Evolutionary conservation across 1,284 basidiomycete species (phyloP).

Genomic region (Cryptococcus floricola): DNA sequence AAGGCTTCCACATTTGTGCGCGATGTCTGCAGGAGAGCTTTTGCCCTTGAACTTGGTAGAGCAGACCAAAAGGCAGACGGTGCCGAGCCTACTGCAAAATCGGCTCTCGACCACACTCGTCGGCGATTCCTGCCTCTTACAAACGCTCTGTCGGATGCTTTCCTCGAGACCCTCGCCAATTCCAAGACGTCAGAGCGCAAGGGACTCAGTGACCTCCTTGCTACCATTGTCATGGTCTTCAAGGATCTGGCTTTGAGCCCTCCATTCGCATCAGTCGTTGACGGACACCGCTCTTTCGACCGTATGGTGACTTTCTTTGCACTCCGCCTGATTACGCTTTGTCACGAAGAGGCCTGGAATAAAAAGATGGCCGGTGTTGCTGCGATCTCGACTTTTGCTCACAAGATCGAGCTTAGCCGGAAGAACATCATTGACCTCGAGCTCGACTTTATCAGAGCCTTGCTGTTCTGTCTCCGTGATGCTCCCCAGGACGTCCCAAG

Average conservation of each 20-base stretch:
- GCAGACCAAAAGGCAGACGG: slow-evolving; percentile 15
- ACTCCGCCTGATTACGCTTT: slow-evolving; percentile 73
- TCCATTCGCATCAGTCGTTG: slow-evolving; percentile 50
- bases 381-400: slow-evolving; percentile 74
- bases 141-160: slow-evolving; percentile 57
- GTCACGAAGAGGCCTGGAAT: slow-evolving; percentile 83
- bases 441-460: slow-evolving; percentile 82
- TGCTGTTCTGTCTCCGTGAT: slow-evolving; percentile 93
- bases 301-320: slow-evolving; percentile 70
- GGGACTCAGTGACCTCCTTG: slow-evolving; percentile 61
- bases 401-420: slow-evolving; percentile 65
- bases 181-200: slow-evolving; percentile 60
- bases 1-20: slow-evolving; percentile 38
- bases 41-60: slow-evolving; percentile 36
- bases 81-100: slow-evolving; percentile 16
- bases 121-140: slow-evolving; percentile 40
- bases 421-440: slow-evolving; percentile 86
- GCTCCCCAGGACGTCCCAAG: slow-evolving; percentile 85
- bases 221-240: slow-evolving; percentile 64
- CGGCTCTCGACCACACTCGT: slow-evolving; percentile 24
- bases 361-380: slow-evolving; percentile 80
- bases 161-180: slow-evolving; percentile 71
- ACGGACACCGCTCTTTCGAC: slow-evolving; percentile 54
- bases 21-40: slow-evolving; percentile 33
- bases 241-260: slow-evolving; percentile 54